Conservation (phyloP, 768 basidiomycete genomes). For the Paxillus ammoniavirescens region DNA sequence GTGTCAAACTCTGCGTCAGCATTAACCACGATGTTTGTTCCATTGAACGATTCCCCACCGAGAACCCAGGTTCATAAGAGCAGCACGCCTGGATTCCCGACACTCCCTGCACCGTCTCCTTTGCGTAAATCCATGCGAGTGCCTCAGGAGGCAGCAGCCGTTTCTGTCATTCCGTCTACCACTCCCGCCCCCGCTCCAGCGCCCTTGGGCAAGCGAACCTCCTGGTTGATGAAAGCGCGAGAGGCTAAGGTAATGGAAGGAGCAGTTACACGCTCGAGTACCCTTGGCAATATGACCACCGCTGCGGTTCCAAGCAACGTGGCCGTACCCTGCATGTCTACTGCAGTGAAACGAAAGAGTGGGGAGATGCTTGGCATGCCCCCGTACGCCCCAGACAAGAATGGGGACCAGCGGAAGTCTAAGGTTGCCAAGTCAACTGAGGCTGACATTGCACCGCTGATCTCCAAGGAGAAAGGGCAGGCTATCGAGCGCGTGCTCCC, state of each 20-base stretch:
- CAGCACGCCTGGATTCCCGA: conserved; percentile 49
- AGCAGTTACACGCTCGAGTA: conserved; percentile 31
- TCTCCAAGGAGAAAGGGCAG: conserved; percentile 9
- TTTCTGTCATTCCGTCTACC: conserved; percentile 33
- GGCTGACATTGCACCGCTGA: conserved; percentile 31
- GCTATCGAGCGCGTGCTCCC: background rate
- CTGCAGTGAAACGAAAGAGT: conserved; percentile 64
- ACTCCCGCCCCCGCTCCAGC: conserved; percentile 33
- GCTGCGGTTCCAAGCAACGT: conserved; percentile 3
- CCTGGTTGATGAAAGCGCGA: conserved; percentile 78
- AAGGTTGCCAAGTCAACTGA: conserved; percentile 51
- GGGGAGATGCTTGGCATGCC: conserved; percentile 39
- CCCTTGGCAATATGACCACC: conserved; percentile 2
- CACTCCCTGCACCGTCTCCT: conserved; percentile 67
- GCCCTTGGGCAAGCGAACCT: conserved; percentile 62
- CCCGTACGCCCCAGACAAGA: conserved; percentile 16
- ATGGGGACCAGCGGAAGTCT: conserved; percentile 41
- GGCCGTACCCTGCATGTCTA: conserved; percentile 16
- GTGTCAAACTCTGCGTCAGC: conserved; percentile 5
- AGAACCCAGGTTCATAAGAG: conserved; percentile 36
- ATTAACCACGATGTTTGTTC: conserved; percentile 29
- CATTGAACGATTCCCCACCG: conserved; percentile 35
- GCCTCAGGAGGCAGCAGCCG: conserved; percentile 43
- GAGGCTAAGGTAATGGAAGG: conserved; percentile 68
- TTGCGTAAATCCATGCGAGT: conserved; percentile 65